Percentiles rank a stretch among this genome's conserved stretches.
Evolutionary conservation across 805 yeast species (phyloP).

Genomic region (Saccharomycopsis guyanensis): DNA sequence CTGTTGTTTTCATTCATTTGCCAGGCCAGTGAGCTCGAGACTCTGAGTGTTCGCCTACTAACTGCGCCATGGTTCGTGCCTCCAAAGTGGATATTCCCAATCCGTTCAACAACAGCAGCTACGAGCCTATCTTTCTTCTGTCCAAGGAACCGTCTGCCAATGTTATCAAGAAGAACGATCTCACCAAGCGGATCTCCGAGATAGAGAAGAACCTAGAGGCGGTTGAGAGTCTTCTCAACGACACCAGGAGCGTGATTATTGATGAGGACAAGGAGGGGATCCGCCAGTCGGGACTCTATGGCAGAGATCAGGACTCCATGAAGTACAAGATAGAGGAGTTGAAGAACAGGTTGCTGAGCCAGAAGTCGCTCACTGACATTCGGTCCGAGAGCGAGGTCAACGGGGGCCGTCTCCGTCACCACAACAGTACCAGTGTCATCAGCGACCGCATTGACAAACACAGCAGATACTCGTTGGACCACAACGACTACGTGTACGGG

Average conservation of each 20-base stretch:
- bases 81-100: conserved; percentile 18
- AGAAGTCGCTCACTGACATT: conserved; percentile 16
- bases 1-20: too few relatives aligned
- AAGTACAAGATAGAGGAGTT: conserved; percentile 13
- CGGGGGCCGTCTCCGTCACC: conserved; percentile 13
- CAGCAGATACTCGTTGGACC: conserved; percentile 5
- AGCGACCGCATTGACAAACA: conserved; percentile 11
- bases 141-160: conserved; percentile 11
- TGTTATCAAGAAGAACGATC: conserved; percentile 12
- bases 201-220: conserved; percentile 20
- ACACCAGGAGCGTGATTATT: conserved; percentile 13
- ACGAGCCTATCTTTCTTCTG: conserved; percentile 20
- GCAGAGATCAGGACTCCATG: conserved; percentile 1
- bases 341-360: conserved; percentile 14
- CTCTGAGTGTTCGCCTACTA: not conserved
- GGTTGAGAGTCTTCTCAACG: conserved; percentile 17
- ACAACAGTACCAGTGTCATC: conserved; percentile 14
- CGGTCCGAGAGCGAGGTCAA: conserved; percentile 7
- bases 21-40: too few relatives aligned
- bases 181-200: conserved; percentile 12
- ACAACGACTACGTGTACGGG: conserved; percentile 6
- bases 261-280: not conserved
- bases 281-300: not conserved
- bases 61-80: conserved; percentile 4
- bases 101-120: conserved; percentile 21